Percentiles rank a stretch among this genome's conserved stretches.
These are phyloP conservation scores for Boletus vinaceobasis DNA, from an alignment of 768 basidiomycete species.

Conservation along the genomic window DNA sequence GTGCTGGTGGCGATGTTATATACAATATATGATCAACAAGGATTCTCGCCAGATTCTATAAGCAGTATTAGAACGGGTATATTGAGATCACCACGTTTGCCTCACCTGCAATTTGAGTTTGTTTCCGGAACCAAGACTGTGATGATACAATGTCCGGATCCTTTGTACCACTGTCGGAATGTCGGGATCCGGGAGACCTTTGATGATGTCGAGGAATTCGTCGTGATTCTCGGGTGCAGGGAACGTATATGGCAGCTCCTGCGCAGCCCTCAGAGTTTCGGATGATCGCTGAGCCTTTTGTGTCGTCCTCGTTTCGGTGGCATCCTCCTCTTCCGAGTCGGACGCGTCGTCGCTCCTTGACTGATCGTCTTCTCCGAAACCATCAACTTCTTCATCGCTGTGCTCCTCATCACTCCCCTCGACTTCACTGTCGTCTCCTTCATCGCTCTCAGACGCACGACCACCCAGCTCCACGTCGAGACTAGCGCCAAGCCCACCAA, in stretches of 20 bases:
- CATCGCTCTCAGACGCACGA: conserved; percentile 33
- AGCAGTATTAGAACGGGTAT: neutral
- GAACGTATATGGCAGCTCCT: conserved; percentile 90
- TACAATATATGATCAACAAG: conserved; percentile 88
- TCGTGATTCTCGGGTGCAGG: conserved; percentile 83
- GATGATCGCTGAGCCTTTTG: conserved; percentile 35
- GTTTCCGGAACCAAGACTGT: conserved; percentile 88
- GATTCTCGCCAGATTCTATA: conserved; percentile 66
- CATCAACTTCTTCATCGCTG: conserved; percentile 31
- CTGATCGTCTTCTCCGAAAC: conserved; percentile 33
- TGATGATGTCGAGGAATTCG: conserved; percentile 83
- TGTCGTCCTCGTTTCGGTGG: conserved; percentile 37
- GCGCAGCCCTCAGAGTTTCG: conserved; percentile 28
- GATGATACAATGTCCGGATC: conserved; percentile 87
- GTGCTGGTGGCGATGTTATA: conserved; percentile 59
- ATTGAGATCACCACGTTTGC: neutral
- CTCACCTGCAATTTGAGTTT: conserved; percentile 87
- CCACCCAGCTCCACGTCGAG: conserved; percentile 41
- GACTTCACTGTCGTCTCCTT: conserved; percentile 33
- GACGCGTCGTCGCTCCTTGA: conserved; percentile 39
- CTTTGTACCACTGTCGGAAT: conserved; percentile 82
- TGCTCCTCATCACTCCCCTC: conserved; percentile 28
- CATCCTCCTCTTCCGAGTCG: conserved; percentile 33
- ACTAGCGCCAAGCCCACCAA: conserved; percentile 32
- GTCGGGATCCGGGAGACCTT: conserved; percentile 66